phyloP scores from a whole-genome alignment of 1,284 basidiomycete genomes.

The Irpex rosettiformis region DNA sequence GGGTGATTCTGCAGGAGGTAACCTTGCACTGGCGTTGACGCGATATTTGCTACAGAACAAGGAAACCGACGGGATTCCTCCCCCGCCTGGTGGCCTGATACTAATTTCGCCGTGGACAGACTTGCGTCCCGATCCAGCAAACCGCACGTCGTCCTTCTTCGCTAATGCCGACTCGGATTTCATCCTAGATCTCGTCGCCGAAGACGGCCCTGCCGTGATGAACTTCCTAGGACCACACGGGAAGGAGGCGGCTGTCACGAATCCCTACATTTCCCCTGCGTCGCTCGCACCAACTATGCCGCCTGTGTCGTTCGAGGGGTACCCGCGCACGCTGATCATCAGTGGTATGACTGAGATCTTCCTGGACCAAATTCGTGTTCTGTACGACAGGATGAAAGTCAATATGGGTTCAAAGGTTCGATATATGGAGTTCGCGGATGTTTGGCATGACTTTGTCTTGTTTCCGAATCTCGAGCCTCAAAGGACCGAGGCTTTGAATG shows the following conservation, averaged over 20 bases:
- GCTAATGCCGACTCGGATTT: not conserved
- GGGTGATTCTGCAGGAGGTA: slow-evolving; percentile 56
- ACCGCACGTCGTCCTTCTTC: slow-evolving; percentile 32
- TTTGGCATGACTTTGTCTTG: slow-evolving; percentile 13
- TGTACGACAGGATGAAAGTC: slow-evolving; percentile 24
- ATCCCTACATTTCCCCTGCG: slow-evolving; percentile 55
- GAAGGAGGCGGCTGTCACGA: slow-evolving; percentile 32
- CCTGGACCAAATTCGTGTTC: slow-evolving; percentile 41
- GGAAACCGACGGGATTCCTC: slow-evolving; percentile 14
- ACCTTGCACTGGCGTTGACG: slow-evolving; percentile 40
- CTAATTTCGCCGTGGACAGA: slow-evolving; percentile 60
- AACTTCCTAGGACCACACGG: slow-evolving; percentile 9
- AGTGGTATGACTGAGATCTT: slow-evolving; percentile 52
- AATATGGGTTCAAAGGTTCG: slow-evolving; percentile 48
- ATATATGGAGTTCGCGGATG: slow-evolving; percentile 48
- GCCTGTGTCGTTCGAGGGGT: slow-evolving; percentile 42
- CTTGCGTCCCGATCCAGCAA: slow-evolving; percentile 38
- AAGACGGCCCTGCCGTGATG: not conserved
- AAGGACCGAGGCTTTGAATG: slow-evolving; percentile 10
- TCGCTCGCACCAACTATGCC: slow-evolving; percentile 34
- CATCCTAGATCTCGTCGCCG: not conserved
- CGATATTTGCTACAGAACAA: slow-evolving; percentile 27
- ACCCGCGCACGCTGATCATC: slow-evolving; percentile 54
- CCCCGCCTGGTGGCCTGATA: slow-evolving; percentile 36
- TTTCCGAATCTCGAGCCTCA: slow-evolving; percentile 12